These are phyloP conservation scores for Citrullus amarus DNA, from an alignment of 306 rosid species.

Conservation along the genomic window DNA sequence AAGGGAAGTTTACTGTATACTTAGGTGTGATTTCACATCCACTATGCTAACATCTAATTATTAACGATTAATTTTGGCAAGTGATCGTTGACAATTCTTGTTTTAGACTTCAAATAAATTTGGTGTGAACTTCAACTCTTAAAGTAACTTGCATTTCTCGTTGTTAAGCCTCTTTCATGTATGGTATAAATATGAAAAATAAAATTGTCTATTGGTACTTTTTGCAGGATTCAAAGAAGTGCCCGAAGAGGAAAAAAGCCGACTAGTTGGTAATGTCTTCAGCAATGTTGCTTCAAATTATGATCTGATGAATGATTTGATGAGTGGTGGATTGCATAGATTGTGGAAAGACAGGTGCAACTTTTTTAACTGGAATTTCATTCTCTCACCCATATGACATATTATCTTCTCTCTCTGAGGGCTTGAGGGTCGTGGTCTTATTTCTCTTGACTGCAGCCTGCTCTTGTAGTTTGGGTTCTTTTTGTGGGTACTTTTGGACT, in stretches of 20 bases:
- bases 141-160: neutral
- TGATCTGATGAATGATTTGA: conserved; percentile 85
- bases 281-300: conserved; percentile 77
- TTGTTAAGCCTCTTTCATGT: neutral
- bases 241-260: conserved; percentile 81
- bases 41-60: neutral
- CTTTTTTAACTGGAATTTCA: neutral
- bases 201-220: neutral
- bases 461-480: neutral
- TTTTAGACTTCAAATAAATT: neutral
- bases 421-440: neutral
- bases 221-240: conserved; percentile 72
- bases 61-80: neutral
- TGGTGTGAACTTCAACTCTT: neutral
- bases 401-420: neutral
- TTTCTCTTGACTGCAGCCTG: neutral
- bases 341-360: conserved; percentile 89
- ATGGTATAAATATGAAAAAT: neutral
- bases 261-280: conserved; percentile 78
- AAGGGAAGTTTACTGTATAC: neutral
- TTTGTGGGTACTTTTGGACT: neutral
- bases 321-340: conserved; percentile 93
- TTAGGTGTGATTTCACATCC: neutral
- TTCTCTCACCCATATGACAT: neutral
- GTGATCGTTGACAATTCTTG: neutral